Evolutionary conservation across 208 protist species (phyloP), one percentile per base, ranked within the genome.

Genomic region (Leishmania mexicana): DNA sequence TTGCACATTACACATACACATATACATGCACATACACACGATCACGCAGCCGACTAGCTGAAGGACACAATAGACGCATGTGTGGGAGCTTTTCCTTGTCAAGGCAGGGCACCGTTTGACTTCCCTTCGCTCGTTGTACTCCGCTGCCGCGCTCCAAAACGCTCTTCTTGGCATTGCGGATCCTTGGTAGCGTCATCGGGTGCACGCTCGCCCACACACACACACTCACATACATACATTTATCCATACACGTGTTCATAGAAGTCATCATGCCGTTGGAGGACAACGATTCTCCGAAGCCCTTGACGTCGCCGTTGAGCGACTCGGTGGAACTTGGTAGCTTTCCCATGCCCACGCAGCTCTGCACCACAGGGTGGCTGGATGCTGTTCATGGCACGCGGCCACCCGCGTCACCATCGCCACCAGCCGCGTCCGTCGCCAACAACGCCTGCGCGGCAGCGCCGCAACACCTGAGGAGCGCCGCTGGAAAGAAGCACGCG

Each of bases 291-390:
- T 6, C 51, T 3, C 15, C 31, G 72, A 73, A 79, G 40, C n/a
- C 62, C 13, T 54, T 67, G 54, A 74, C 79, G 74, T 81, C 57
- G 31, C 81, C 77, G 8, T 58, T 75, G 47, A 85, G 75, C 62
- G 85, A 88, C 81, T 88, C 85, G 10, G 77, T 88, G 10, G 85
- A 85, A 38, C 72, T 88, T 8, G 70, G 45, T 1, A 64, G 68
- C 15, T 35, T 88, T 54, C 73, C 65, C 54, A 60, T 57, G 0
- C 47, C 78, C 10, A 79, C 75, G 11, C 71, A 49, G 57, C 28
- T 28, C 8, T 31, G 60, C 35, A 47, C 82, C 7, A 71, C 73
- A 13, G 76, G 77, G 1, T 85, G 82, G 82, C 40, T 85, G 10
- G 78, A 81, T 70, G 77, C 82, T 0, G 53, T 85, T 8, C 79